Conservation (phyloP, 2,329 filamentous ascomycete species). For the Hortaea sp. region DNA sequence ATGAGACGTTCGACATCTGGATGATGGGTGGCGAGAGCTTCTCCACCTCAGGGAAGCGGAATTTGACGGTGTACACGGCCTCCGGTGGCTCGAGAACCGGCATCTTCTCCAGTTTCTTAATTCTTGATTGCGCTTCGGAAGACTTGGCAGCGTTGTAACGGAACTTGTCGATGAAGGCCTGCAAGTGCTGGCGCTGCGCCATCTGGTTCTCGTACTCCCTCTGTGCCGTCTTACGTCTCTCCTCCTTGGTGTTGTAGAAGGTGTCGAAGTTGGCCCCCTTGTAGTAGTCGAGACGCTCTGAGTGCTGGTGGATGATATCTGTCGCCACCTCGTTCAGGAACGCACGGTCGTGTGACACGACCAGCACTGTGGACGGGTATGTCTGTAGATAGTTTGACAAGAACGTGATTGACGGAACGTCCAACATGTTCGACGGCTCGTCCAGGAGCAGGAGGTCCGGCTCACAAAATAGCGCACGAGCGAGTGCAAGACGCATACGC, state of each 20-base stretch:
- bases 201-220: conserved; percentile 99
- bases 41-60: conserved; percentile 95
- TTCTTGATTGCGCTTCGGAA: conserved; percentile 92
- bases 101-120: conserved; percentile 99
- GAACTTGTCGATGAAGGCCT: conserved; percentile 99
- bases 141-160: conserved; percentile 98
- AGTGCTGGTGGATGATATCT: conserved; percentile 97
- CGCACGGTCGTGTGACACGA: conserved; percentile 96
- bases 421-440: conserved; percentile 99
- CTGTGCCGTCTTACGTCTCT: conserved; percentile 91
- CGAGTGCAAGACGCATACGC: conserved; percentile 94
- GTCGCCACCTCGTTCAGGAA: conserved; percentile 99
- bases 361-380: conserved; percentile 89
- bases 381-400: conserved; percentile 87
- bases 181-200: conserved; percentile 82
- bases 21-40: conserved; percentile 96
- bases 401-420: conserved; percentile 98
- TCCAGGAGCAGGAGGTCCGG: conserved; percentile 91
- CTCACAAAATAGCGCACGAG: conserved; percentile 93
- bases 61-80: conserved; percentile 89
- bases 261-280: conserved; percentile 91
- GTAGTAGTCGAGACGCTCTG: conserved; percentile 95
- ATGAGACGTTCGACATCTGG: conserved; percentile 87
- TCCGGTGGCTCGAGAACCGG: conserved; percentile 83
- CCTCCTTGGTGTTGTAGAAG: conserved; percentile 95